Conservation (phyloP, 306 rosid species). For the Corylus avellana region DNA sequence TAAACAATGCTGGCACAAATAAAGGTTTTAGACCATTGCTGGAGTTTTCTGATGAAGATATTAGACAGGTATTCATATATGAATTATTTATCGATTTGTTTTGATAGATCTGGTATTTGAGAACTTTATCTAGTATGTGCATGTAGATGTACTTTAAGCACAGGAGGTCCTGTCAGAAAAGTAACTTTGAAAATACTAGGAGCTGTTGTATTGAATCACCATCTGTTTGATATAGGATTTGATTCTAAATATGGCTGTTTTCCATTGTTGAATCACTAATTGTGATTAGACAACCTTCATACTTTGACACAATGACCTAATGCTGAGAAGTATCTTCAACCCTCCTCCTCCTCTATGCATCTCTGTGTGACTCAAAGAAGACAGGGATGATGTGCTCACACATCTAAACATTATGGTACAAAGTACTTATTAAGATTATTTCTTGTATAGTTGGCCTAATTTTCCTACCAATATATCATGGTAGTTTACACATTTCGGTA, state of each 20-base stretch:
- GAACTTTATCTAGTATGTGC: not conserved
- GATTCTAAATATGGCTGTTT: not conserved
- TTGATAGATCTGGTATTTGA: slow-evolving; percentile 1
- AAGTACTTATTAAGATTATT: not conserved
- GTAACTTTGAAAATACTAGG: not conserved
- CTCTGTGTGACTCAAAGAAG: not conserved
- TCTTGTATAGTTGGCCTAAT: not conserved
- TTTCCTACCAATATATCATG: not conserved
- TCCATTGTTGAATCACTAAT: not conserved
- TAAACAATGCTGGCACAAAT: slow-evolving; percentile 90
- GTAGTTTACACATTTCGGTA: not conserved
- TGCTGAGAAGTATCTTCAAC: no score
- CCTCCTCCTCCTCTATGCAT: not conserved
- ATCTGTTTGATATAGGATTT: not conserved
- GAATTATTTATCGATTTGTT: not conserved
- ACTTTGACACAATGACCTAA: not conserved
- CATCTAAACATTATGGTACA: not conserved
- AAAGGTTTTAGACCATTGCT: slow-evolving; percentile 95
- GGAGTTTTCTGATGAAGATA: slow-evolving; percentile 86
- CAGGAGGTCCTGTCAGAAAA: not conserved
- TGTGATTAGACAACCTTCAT: not conserved
- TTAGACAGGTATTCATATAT: slow-evolving; percentile 62
- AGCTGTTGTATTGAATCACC: not conserved
- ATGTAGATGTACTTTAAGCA: not conserved
- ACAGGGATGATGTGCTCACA: not conserved